A percentile compares a stretch with the other conserved stretches of the same genome.
Evolutionary conservation across 768 basidiomycete species (phyloP).

Genomic region (Austroboletus festivus): DNA sequence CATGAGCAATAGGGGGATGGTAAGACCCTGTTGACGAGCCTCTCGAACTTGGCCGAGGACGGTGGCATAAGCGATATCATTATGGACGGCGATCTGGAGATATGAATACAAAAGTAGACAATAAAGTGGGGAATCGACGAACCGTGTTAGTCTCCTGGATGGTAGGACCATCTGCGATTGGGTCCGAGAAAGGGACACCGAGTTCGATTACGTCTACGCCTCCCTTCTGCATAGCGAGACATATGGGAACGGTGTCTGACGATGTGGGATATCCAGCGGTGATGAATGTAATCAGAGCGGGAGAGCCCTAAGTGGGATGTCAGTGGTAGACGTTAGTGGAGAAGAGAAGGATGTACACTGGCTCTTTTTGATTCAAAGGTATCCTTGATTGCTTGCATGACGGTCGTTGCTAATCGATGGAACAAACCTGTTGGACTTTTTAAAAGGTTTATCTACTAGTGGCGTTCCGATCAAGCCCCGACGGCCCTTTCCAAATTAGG

Average conservation of each 20-base stretch:
- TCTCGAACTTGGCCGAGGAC: slow-evolving; percentile 74
- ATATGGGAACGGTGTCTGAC: slow-evolving; percentile 78
- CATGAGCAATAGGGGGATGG: slow-evolving; percentile 65
- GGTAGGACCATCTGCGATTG: slow-evolving; percentile 90
- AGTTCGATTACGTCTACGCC: slow-evolving; percentile 95
- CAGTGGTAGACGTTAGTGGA: neutral
- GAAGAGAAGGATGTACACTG: slow-evolving; percentile 7
- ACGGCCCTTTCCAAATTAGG: too few relatives aligned
- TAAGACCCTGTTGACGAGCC: slow-evolving; percentile 80
- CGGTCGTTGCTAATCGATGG: neutral
- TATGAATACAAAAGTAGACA: neutral
- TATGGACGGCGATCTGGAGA: slow-evolving; percentile 77
- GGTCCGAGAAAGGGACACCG: slow-evolving; percentile 79
- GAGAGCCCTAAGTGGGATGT: slow-evolving; percentile 30
- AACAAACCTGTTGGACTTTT: too few relatives aligned
- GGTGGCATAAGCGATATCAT: slow-evolving; percentile 71
- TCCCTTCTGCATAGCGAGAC: slow-evolving; percentile 91
- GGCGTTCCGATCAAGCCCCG: too few relatives aligned
- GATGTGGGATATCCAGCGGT: slow-evolving; percentile 88
- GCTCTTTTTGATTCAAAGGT: slow-evolving; percentile 27
- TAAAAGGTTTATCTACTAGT: too few relatives aligned
- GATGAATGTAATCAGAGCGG: slow-evolving; percentile 82
- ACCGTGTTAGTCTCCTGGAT: slow-evolving; percentile 94
- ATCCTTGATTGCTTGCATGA: slow-evolving; percentile 28
- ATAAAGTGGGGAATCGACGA: neutral